Conservation (phyloP, 495 filamentous ascomycete species). For the Penicillium robsamsonii region DNA sequence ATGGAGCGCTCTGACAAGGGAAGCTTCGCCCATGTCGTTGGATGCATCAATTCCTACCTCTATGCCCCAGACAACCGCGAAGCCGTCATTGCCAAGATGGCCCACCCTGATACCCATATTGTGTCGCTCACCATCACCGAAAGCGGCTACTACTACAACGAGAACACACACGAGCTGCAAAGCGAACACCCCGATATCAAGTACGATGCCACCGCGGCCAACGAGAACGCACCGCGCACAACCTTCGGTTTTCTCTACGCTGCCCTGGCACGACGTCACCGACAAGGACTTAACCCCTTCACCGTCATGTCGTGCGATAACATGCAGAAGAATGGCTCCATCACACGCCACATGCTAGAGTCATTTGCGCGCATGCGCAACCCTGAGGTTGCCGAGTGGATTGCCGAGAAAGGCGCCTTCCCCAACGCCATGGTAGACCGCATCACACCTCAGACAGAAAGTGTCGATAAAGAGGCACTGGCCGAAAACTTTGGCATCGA, state of each 20-base stretch:
- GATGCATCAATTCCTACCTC: slow-evolving; percentile 50
- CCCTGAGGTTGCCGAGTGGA: slow-evolving; percentile 46
- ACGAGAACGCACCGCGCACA: slow-evolving; percentile 40
- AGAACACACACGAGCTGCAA: slow-evolving; percentile 50
- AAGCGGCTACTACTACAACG: slow-evolving; percentile 53
- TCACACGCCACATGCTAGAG: slow-evolving; percentile 49
- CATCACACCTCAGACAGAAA: slow-evolving; percentile 45
- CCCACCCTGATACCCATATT: slow-evolving; percentile 49
- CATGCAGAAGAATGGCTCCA: slow-evolving; percentile 52
- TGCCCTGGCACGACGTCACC: slow-evolving; percentile 39
- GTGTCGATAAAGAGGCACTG: slow-evolving; percentile 35
- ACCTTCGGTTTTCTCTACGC: slow-evolving; percentile 51
- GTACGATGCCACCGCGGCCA: slow-evolving; percentile 41
- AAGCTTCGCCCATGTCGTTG: slow-evolving; percentile 44
- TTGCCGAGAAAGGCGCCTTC: slow-evolving; percentile 40
- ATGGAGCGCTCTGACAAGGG: slow-evolving; percentile 48
- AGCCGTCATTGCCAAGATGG: slow-evolving; percentile 50
- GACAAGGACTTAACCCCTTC: slow-evolving; percentile 45
- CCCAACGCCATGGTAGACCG: slow-evolving; percentile 53
- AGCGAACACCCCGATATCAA: slow-evolving; percentile 47
- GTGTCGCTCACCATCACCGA: slow-evolving; percentile 53
- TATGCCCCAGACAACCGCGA: slow-evolving; percentile 48
- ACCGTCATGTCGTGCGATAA: slow-evolving; percentile 53
- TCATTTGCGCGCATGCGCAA: slow-evolving; percentile 43
- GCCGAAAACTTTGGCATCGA: slow-evolving; percentile 40